phyloP scores from a whole-genome alignment of 2,329 filamentous ascomycete genomes.

The Alternaria sp. region DNA sequence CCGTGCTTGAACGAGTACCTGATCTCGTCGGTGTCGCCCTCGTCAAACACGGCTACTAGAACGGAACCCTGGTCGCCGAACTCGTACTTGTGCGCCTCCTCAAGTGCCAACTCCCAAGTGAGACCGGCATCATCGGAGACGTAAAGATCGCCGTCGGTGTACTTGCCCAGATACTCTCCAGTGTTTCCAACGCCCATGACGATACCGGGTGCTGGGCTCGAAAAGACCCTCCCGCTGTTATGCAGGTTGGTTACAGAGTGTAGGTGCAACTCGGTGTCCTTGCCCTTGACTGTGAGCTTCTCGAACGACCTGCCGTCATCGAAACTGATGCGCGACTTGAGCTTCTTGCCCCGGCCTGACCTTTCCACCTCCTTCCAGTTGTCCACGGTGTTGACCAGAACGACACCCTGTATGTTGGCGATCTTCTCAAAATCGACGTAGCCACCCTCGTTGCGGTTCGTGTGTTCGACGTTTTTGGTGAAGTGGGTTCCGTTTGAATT shows the following conservation, averaged over 20 bases:
- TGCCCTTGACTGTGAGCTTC: slow-evolving; percentile 69
- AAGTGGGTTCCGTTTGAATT: slow-evolving; percentile 99
- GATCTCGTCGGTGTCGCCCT: slow-evolving; percentile 65
- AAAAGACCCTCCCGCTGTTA: slow-evolving; percentile 87
- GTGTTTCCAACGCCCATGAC: slow-evolving; percentile 95
- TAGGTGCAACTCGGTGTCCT: slow-evolving; percentile 75
- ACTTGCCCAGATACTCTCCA: slow-evolving; percentile 73
- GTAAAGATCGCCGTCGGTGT: slow-evolving; percentile 78
- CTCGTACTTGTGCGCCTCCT: slow-evolving; percentile 92
- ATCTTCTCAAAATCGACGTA: slow-evolving; percentile 96
- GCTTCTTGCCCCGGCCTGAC: slow-evolving; percentile 64
- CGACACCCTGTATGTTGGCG: slow-evolving; percentile 87
- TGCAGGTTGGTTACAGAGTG: slow-evolving; percentile 88
- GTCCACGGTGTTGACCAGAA: slow-evolving; percentile 85
- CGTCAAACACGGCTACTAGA: slow-evolving; percentile 79
- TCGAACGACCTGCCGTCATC: slow-evolving; percentile 92
- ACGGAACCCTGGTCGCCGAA: slow-evolving; percentile 94
- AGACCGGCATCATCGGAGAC: slow-evolving; percentile 90
- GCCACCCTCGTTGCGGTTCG: slow-evolving; percentile 78
- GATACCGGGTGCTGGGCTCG: slow-evolving; percentile 89
- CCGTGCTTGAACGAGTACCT: slow-evolving; percentile 91
- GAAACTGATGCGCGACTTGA: slow-evolving; percentile 86
- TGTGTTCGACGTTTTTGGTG: slow-evolving; percentile 87
- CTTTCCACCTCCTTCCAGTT: slow-evolving; percentile 78
- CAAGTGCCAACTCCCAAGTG: slow-evolving; percentile 76